Evolutionary conservation across 768 basidiomycete genomes (phyloP), one percentile per base, ranked within the genome.

Genomic region (Suillus subalutaceus): DNA sequence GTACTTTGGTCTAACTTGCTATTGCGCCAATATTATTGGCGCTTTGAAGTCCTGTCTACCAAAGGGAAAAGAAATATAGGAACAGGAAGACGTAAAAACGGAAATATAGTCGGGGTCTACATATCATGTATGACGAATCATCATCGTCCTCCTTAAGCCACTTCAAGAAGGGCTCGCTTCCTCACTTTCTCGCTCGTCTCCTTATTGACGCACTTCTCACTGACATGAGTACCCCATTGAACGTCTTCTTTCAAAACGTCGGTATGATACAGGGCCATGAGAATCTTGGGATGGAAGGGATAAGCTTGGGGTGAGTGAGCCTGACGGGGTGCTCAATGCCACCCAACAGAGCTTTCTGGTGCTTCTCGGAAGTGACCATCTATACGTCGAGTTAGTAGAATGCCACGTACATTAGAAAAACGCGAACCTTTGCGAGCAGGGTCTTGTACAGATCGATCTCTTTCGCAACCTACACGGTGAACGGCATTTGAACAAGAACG

Each of bases 311-410:
- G 70, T n/a, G n/a, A n/a, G n/a, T n/a, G n/a, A n/a, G n/a, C n/a
- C 94, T 96, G 62, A 92, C 87, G 66, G 89, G 83, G n/a, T 93
- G 90, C 75, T 99, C 97, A 58, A 99, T 80, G 62, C 97, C 97
- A 35, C 97, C 97, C 9, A 99, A 84, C 43, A 99, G 81, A 0
- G 96, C 83, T 79, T 99, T 99, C 77, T 97, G 94, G 72, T 97
- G 93, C 77, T 95, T 98, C 83, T 99, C 97, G 2, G 91, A 90
- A 0, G 90, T 90, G 61, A 93, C 89, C 85, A 96, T 86, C 93
- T 96, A 65, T 15, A 41, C 59, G 9, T 35, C 62, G 66, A 12
- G 74, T 68, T 48, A 67, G 67, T 38, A 6, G 35, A 63, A 20
- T 10, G 15, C 2, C n/a, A 58, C 0, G 9, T 10, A 6, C 38